These are phyloP conservation scores for Pythium angustatum DNA, from an alignment of 352 stramenopile genomes.

Conservation along the genomic window DNA sequence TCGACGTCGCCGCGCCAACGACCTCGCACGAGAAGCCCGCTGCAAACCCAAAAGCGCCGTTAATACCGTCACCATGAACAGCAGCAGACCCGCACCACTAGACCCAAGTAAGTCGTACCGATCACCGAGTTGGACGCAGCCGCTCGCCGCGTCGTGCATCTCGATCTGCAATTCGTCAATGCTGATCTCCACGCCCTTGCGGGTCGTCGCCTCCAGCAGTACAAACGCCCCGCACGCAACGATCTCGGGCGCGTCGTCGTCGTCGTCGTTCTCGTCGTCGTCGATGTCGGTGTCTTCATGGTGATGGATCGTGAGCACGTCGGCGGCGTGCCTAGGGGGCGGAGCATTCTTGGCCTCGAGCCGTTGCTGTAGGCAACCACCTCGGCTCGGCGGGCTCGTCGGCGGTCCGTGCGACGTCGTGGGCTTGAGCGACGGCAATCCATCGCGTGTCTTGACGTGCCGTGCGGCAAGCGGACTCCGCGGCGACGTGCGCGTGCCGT, in stretches of 20 bases:
- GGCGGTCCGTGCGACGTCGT: slow-evolving; percentile 11
- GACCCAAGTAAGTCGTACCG: no score
- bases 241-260: slow-evolving; percentile 32
- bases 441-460: slow-evolving; percentile 16
- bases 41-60: slow-evolving; percentile 11
- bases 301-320: slow-evolving; percentile 7
- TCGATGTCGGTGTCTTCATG: background rate
- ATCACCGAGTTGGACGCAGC: slow-evolving; percentile 38
- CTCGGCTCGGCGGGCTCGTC: slow-evolving; percentile 18
- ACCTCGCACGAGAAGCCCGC: slow-evolving; percentile 54
- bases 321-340: background rate
- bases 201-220: slow-evolving; percentile 66
- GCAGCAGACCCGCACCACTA: no score
- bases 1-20: slow-evolving; percentile 42
- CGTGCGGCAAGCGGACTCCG: slow-evolving; percentile 11
- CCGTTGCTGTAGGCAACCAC: slow-evolving; percentile 19
- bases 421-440: slow-evolving; percentile 21
- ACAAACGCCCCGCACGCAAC: slow-evolving; percentile 39
- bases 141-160: slow-evolving; percentile 28
- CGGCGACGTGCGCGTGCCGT: slow-evolving; percentile 12
- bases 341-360: background rate
- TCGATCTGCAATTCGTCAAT: slow-evolving; percentile 74
- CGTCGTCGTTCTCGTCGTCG: slow-evolving; percentile 18
- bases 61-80: background rate
- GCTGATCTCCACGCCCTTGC: slow-evolving; percentile 52